A percentile compares a stretch with the other conserved stretches of the same genome.
Conservation (phyloP, 2,329 filamentous ascomycete species). For the Colletotrichum kahawae region DNA sequence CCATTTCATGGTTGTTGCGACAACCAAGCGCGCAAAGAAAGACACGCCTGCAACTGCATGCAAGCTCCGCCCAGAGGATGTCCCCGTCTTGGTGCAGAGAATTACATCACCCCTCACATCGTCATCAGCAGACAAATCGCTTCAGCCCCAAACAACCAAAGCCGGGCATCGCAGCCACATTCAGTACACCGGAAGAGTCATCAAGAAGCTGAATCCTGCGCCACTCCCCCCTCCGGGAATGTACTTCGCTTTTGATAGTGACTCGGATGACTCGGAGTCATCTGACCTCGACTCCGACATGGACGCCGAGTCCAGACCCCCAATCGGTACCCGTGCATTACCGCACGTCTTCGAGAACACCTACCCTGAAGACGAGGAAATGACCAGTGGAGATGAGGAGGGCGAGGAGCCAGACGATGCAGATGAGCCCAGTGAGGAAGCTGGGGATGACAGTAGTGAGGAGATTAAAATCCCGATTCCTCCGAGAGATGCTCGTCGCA, state of each 20-base stretch:
- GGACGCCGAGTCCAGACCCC: conserved; percentile 31
- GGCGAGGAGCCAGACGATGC: conserved; percentile 27
- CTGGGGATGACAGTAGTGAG: neutral
- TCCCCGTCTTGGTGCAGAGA: conserved; percentile 46
- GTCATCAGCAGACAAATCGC: conserved; percentile 26
- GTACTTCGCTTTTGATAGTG: conserved; percentile 54
- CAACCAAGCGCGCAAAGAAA: conserved; percentile 48
- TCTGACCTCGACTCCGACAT: conserved; percentile 33
- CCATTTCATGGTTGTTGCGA: conserved; percentile 64
- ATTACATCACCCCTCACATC: conserved; percentile 47
- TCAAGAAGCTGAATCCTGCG: conserved; percentile 50
- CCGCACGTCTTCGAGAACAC: conserved; percentile 41
- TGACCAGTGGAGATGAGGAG: conserved; percentile 43
- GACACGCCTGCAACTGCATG: conserved; percentile 15
- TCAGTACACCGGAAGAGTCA: conserved; percentile 47
- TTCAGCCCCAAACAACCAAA: neutral
- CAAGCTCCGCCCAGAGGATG: conserved; percentile 31
- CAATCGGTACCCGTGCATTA: conserved; percentile 33
- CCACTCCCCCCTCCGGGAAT: conserved; percentile 57
- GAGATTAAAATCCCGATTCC: conserved; percentile 23
- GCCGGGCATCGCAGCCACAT: conserved; percentile 38
- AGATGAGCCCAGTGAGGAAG: conserved; percentile 16
- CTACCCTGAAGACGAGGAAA: conserved; percentile 43
- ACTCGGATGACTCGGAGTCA: conserved; percentile 33
- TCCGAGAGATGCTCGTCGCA: conserved; percentile 25